Evolutionary conservation across 1,284 basidiomycete genomes (phyloP).

Genomic region (Cryptococcus neoformans): DNA sequence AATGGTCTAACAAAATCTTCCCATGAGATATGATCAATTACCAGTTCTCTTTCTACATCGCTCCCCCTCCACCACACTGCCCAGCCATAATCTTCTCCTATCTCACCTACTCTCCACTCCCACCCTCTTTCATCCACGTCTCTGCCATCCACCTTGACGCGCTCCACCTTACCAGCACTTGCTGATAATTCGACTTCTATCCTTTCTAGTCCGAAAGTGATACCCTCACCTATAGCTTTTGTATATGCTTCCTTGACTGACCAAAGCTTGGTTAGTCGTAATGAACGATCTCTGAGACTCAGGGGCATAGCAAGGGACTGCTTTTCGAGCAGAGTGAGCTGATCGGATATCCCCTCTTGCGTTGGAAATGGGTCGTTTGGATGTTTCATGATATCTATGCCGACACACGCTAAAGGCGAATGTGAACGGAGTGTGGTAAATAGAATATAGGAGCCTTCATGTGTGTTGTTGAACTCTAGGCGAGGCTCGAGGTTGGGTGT

Average conservation of each 20-base stretch:
- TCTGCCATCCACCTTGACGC: slow-evolving; percentile 30
- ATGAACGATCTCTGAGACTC: slow-evolving; percentile 11
- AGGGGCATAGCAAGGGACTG: slow-evolving; percentile 13
- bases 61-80: slow-evolving; percentile 33
- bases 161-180: slow-evolving; percentile 3
- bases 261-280: slow-evolving; percentile 36
- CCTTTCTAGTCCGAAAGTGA: slow-evolving; percentile 40
- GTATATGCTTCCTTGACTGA: slow-evolving; percentile 42
- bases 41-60: slow-evolving; percentile 2
- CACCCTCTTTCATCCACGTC: slow-evolving; percentile 27
- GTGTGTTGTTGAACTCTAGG: slow-evolving; percentile 42
- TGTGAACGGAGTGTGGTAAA: slow-evolving; percentile 4
- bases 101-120: slow-evolving; percentile 23
- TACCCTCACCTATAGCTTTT: slow-evolving; percentile 43
- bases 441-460: slow-evolving; percentile 38
- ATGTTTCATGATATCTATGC: slow-evolving; percentile 40
- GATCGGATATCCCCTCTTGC: slow-evolving; percentile 16
- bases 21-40: slow-evolving; percentile 23
- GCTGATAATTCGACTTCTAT: slow-evolving; percentile 27
- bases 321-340: slow-evolving; percentile 29
- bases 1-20: slow-evolving; percentile 19
- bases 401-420: slow-evolving; percentile 16
- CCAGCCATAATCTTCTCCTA: slow-evolving; percentile 25
- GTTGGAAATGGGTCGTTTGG: slow-evolving; percentile 20
- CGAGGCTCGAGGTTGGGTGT: slow-evolving; percentile 18